Evolutionary conservation across 2,329 filamentous ascomycete genomes (phyloP).

Genomic region (Colletotrichum shisoi): DNA sequence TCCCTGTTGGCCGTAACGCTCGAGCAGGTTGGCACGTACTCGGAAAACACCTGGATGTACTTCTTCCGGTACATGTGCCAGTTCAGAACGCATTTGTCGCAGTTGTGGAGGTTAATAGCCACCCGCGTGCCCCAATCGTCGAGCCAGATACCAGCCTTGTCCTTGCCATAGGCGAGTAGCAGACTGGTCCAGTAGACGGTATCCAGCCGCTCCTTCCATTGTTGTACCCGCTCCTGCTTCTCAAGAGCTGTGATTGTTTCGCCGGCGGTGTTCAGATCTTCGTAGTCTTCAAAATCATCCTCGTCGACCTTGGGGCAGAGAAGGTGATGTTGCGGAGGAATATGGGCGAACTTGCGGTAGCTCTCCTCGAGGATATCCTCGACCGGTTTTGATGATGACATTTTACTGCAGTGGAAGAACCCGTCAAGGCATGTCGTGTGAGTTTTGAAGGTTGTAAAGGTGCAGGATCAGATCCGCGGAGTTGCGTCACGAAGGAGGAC

Average conservation of each 20-base stretch:
- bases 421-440: conserved; percentile 22
- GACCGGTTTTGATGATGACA: conserved; percentile 48
- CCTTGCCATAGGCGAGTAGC: conserved; percentile 71
- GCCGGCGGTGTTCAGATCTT: conserved; percentile 55
- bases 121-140: conserved; percentile 66
- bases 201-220: conserved; percentile 64
- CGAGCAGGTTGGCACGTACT: conserved; percentile 53
- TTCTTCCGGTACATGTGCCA: conserved; percentile 75
- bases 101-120: conserved; percentile 67
- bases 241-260: conserved; percentile 57
- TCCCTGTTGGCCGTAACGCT: background rate
- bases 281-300: conserved; percentile 71
- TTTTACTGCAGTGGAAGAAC: conserved; percentile 42
- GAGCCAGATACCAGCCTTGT: conserved; percentile 66
- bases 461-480: background rate
- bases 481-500: background rate
- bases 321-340: conserved; percentile 65
- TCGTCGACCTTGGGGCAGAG: conserved; percentile 72
- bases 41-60: conserved; percentile 68
- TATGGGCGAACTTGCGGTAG: conserved; percentile 54
- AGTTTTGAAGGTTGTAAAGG: background rate
- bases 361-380: conserved; percentile 54
- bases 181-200: conserved; percentile 73
- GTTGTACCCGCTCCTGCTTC: conserved; percentile 62
- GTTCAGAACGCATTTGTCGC: conserved; percentile 74